Evolutionary conservation across 441 rosid genomes (phyloP), one percentile per base, ranked within the genome.

Genomic region (Erysimum cheiri): DNA sequence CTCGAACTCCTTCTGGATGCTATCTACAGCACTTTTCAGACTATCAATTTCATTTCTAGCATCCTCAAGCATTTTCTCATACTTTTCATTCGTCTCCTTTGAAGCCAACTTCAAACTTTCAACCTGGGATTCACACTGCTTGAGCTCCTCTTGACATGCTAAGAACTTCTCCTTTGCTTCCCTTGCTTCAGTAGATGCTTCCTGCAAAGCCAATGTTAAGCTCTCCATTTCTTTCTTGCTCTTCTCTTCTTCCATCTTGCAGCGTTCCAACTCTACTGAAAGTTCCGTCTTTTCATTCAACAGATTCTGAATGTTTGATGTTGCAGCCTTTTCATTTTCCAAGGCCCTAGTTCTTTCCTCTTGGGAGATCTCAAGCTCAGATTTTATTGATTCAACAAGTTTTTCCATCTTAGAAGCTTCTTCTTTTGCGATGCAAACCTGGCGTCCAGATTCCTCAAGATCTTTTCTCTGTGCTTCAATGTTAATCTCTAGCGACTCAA

Each of bases 191-290:
- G 80, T 77, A 40, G 91, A 88, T 47, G 87, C 93, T 84, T 88
- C 91, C 54, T 89, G 90, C 59, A 88, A 83, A 41, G 93, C 92
- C 33, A 89, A 86, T 47, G 90, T 87, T 69, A 93, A 78, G 71
- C 89, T 89, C 75, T 89, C 97, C 83, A 85, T 84, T 31, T 89
- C 93, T 82, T 88, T 87, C 84, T 93, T 89, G 83, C 92, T 88
- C 83, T 87, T 89, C 80, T 88, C 95, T 75, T 88, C 95, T 79
- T 91, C 95, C 22, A 84, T 82, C 80, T 78, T 84, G 32, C 82
- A 82, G 28, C 70, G 85, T 66, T 84, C 88, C 81, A 88, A 63
- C 46, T 89, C 90, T 32, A 69, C 79, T 8, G 84, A 78, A 40
- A 88, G 87, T 59, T 84, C 79, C 58, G 80, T 80, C 78, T 83